Evolutionary conservation across 1,284 basidiomycete genomes (phyloP), one percentile per base, ranked within the genome.

Genomic region (Ustilago cynodontis): DNA sequence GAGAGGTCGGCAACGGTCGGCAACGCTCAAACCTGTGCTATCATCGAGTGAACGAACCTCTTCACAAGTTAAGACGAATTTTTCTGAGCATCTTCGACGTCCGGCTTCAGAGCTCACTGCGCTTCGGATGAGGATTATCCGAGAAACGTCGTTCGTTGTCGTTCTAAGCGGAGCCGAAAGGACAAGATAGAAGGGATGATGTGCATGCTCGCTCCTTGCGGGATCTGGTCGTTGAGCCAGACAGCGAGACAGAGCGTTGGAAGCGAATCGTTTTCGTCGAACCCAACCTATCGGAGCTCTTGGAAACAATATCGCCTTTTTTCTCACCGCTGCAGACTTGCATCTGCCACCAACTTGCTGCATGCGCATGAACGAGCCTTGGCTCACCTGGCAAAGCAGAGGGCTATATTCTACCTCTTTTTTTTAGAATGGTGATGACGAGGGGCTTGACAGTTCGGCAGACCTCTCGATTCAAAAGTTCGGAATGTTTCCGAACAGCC

Each of bases 131-230:
- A 16, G 14, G 14, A 37, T 37, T 37, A 37, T 16, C 35, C 35
- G 35, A 37, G 35, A 37, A 37, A n/a, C n/a, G n/a, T n/a, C n/a
- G n/a, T n/a, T n/a, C n/a, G n/a, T n/a, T n/a, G n/a, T n/a, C n/a
- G n/a, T n/a, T n/a, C n/a, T n/a, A n/a, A n/a, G n/a, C n/a, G n/a
- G n/a, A n/a, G n/a, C n/a, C n/a, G n/a, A n/a, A n/a, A n/a, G n/a
- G n/a, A n/a, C n/a, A n/a, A n/a, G n/a, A n/a, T n/a, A n/a, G n/a
- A n/a, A 2, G 10, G 43, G 43, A 20, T 22, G 13, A n/a, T n/a
- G 43, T 45, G 43, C 43, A 45, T 45, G 43, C 43, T 45, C 43
- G 43, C 43, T 45, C 43, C 43, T 45, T 45, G n/a, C 43, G 43
- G 43, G 43, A 45, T 45, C 43, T 45, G 43, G 43, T 11, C n/a